Conservation (phyloP, 345 rosid species). For the Tarenaya hassleriana region DNA sequence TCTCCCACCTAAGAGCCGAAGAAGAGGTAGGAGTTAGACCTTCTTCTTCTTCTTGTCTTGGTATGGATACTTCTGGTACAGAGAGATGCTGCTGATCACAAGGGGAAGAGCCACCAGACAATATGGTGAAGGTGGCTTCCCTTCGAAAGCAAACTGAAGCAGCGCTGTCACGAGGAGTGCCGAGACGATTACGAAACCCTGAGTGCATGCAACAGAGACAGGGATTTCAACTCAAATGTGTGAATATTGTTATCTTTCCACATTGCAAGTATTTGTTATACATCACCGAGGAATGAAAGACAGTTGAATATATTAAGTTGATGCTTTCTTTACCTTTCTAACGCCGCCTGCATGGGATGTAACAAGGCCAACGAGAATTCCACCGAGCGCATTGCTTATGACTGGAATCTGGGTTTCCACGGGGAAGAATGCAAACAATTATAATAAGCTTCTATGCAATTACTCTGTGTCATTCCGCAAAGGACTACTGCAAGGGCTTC, state of each 20-base stretch:
- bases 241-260: too few species aligned
- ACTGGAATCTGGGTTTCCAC: constrained; percentile 60
- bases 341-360: constrained; percentile 97
- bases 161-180: constrained; percentile 89
- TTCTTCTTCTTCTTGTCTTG: constrained; percentile 78
- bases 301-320: too few species aligned
- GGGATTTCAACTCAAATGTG: background rate
- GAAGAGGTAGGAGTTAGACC: constrained; percentile 25
- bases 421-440: constrained; percentile 2
- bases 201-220: constrained; percentile 18
- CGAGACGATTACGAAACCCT: constrained; percentile 96
- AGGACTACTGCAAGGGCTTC: background rate
- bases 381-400: constrained; percentile 74
- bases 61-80: constrained; percentile 88
- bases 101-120: constrained; percentile 81
- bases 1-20: constrained; percentile 9
- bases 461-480: background rate
- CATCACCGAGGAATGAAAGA: too few species aligned
- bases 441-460: background rate
- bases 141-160: constrained; percentile 86
- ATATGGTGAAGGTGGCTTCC: constrained; percentile 71
- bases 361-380: constrained; percentile 92
- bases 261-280: too few species aligned
- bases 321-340: constrained; percentile 57
- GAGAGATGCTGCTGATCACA: constrained; percentile 69